Evolutionary conservation across 2,329 filamentous ascomycete species (phyloP).

Genomic region (Fusarium torulosum): DNA sequence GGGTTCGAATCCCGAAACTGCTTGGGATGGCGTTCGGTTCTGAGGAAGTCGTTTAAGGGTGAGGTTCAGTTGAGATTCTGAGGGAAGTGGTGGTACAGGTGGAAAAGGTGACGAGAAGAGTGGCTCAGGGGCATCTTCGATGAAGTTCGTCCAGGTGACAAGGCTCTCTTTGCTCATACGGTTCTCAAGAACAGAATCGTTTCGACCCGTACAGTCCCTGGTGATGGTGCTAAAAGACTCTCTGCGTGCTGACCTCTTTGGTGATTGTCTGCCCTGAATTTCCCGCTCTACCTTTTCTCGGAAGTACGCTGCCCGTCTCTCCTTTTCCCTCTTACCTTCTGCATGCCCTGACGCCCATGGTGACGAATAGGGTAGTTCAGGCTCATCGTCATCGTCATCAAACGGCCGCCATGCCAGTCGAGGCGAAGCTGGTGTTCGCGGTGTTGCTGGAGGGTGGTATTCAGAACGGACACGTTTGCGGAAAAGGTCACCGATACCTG

Average conservation of each 20-base stretch:
- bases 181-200: constrained; percentile 3
- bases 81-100: constrained; percentile 47
- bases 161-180: constrained; percentile 44
- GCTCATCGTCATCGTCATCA: constrained; percentile 34
- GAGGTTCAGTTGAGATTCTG: constrained; percentile 34
- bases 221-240: constrained; percentile 23
- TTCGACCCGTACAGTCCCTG: constrained; percentile 24
- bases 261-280: constrained; percentile 10
- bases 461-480: constrained; percentile 46
- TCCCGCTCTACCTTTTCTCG: constrained; percentile 38
- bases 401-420: constrained; percentile 47
- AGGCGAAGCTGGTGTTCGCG: constrained; percentile 39
- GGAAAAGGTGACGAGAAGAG: constrained; percentile 44
- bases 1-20: constrained; percentile 5
- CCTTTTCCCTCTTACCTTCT: constrained; percentile 37
- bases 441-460: constrained; percentile 27
- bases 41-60: constrained; percentile 22
- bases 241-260: constrained; percentile 22
- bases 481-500: constrained; percentile 45
- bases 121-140: constrained; percentile 41
- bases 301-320: constrained; percentile 42
- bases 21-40: constrained; percentile 12
- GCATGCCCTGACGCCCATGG: constrained; percentile 42
- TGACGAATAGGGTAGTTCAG: constrained; percentile 39
- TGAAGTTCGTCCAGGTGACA: constrained; percentile 43